Evolutionary conservation across 345 rosid genomes (phyloP).

Genomic region (Pistacia vera): DNA sequence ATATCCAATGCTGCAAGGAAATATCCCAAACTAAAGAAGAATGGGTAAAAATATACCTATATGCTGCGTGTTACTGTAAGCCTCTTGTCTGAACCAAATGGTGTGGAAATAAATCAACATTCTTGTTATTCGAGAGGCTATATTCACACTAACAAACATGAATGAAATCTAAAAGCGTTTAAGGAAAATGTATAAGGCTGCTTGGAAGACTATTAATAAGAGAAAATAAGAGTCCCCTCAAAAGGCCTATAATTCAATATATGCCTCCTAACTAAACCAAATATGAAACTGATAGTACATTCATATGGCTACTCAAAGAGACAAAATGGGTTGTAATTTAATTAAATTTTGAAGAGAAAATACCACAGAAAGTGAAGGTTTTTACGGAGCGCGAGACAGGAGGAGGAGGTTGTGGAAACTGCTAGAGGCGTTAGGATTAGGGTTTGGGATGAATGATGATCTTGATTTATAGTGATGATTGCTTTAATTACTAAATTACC

Average conservation of each 20-base stretch:
- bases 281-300: constrained; percentile 7
- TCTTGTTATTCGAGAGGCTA: constrained; percentile 38
- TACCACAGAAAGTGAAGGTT: not conserved
- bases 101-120: constrained; percentile 11
- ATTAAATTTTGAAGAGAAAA: not conserved
- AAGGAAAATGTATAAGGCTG: constrained; percentile 29
- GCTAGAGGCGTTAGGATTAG: not conserved
- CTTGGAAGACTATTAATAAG: constrained; percentile 25
- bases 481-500: not conserved
- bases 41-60: not conserved
- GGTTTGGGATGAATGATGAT: constrained; percentile 1
- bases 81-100: constrained; percentile 47
- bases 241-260: constrained; percentile 26
- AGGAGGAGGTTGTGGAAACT: not conserved
- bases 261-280: constrained; percentile 42
- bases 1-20: not conserved
- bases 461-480: not conserved
- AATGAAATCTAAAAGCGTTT: not conserved
- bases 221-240: constrained; percentile 27
- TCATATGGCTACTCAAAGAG: constrained; percentile 48
- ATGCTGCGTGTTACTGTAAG: constrained; percentile 20
- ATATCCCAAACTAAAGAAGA: not conserved
- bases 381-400: too few species aligned
- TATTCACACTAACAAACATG: not conserved
- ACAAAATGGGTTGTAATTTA: not conserved